Percentiles rank a stretch among this genome's conserved stretches.
Evolutionary conservation across 352 stramenopile species (phyloP).

Genomic region (Phytophthora ohioensis): DNA sequence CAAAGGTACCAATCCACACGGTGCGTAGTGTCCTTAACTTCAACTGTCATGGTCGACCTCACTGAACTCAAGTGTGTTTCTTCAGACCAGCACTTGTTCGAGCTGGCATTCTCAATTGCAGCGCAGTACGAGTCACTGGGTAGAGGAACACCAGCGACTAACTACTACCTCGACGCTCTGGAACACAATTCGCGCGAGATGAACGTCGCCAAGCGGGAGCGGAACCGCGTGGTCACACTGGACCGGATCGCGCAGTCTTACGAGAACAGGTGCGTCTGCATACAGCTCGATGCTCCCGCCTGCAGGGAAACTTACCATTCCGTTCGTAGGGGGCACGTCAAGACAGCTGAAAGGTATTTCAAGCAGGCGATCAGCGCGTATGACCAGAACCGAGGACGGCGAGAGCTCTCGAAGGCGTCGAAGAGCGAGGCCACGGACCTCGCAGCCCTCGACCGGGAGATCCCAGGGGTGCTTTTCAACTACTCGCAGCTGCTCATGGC

Average conservation of each 20-base stretch:
- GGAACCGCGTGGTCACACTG: slow-evolving; percentile 71
- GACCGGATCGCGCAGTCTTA: slow-evolving; percentile 85
- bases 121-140: slow-evolving; percentile 75
- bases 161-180: slow-evolving; percentile 79
- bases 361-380: slow-evolving; percentile 42
- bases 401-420: slow-evolving; percentile 41
- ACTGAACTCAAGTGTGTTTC: not conserved
- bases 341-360: slow-evolving; percentile 46
- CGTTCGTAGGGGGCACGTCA: slow-evolving; percentile 16
- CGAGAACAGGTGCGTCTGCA: slow-evolving; percentile 52
- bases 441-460: slow-evolving; percentile 42
- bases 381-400: slow-evolving; percentile 38
- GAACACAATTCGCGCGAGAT: slow-evolving; percentile 47
- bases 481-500: slow-evolving; percentile 44
- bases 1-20: slow-evolving; percentile 69
- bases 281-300: not conserved
- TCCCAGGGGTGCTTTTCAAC: slow-evolving; percentile 49
- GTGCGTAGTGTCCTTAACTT: slow-evolving; percentile 34
- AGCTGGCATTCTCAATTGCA: slow-evolving; percentile 78
- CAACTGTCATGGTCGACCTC: not conserved
- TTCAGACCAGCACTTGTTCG: slow-evolving; percentile 80
- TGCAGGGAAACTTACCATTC: not conserved
- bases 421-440: slow-evolving; percentile 33
- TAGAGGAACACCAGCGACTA: slow-evolving; percentile 51
- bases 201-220: slow-evolving; percentile 42